These are phyloP conservation scores for Cyclaneusma minus DNA, from an alignment of 2,329 filamentous ascomycete species.

Conservation along the genomic window DNA sequence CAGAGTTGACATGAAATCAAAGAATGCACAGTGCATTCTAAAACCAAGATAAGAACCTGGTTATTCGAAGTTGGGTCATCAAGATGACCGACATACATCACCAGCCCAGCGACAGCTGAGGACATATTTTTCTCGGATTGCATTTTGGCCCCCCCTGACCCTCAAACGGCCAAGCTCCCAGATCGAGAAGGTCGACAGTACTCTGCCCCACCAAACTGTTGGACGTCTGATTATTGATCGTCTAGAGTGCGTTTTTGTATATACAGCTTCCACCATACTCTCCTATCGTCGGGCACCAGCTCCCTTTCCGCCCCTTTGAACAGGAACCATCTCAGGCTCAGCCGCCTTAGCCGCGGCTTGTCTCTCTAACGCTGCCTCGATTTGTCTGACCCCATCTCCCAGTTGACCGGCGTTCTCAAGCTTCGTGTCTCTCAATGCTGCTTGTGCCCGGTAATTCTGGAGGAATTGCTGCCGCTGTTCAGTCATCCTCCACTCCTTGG, in stretches of 20 bases:
- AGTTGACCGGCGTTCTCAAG: conserved; percentile 36
- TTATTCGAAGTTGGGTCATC: no score
- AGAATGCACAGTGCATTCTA: no score
- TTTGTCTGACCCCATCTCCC: conserved; percentile 38
- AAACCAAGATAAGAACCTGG: no score
- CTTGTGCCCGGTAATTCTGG: conserved; percentile 38
- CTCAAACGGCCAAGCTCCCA: no score
- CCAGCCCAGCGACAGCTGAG: no score
- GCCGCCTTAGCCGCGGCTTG: conserved; percentile 7
- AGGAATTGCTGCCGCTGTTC: conserved; percentile 50
- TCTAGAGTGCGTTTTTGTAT: conserved; percentile 4
- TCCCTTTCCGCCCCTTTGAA: conserved; percentile 10
- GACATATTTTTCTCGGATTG: no score
- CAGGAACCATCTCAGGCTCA: conserved; percentile 14
- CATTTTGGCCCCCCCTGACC: no score
- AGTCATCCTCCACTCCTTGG: conserved; percentile 70
- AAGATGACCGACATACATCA: no score
- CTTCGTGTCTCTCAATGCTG: conserved; percentile 35
- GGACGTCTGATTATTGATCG: no score
- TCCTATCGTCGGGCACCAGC: conserved; percentile 12
- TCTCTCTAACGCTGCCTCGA: conserved; percentile 24
- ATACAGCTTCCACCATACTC: conserved; percentile 11
- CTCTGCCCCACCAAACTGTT: no score
- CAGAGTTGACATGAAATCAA: no score
- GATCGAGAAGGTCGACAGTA: no score